Base-by-base conservation (phyloP, 2,329 filamentous ascomycete species). In the Dothistroma pini region DNA sequence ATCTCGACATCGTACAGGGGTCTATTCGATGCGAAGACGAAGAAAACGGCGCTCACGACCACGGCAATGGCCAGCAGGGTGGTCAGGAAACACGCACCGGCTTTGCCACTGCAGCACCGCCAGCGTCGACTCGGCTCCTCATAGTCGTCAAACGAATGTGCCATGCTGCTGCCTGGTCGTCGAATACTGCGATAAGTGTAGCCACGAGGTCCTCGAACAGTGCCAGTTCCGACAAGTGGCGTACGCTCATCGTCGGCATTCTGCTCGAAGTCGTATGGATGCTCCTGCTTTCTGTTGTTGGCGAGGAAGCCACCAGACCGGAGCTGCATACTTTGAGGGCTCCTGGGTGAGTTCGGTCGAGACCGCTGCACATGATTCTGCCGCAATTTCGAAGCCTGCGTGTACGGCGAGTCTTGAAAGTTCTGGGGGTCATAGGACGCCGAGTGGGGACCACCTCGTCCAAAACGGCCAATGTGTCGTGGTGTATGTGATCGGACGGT, bases 1-100 rank as follows among this genome's bases (percentile, higher is more conserved):
- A 97, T 85, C 65, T 89, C 82, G 61, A 97, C 89, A 65, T 90
- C 86, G 29, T 86, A 84, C 53, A 99, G 83, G 7, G 93, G 90
- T 71, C 96, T 92, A 32, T 93, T 96, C 21, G 93, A 93, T 51
- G 92, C 90, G 76, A 97, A 89, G 76, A 97, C 87, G 75, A 97
- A 95, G 22, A 89, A 90, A 41, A 95, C 88, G 10, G 90, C 89
- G 48, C 90, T 91, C n/a, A 91, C 88, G 53, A 96, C 84, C 48
- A 97, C 85, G 16, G 96, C 79, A 41, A 95, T 77, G 22, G 97
- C 78, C 78, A 97, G 86, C 64, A 96, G 82, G 2, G 88, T 86
- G n/a, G 96, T 83, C 12, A 96, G 84, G 11, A 96, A 80, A 72
- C 92, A 97, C 58, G 91, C 90, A n/a, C 91, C 91, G 69, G 92